A percentile compares a stretch with the other conserved stretches of the same genome.
Conservation (phyloP, 306 rosid genomes). For the Acmispon strigosus region DNA sequence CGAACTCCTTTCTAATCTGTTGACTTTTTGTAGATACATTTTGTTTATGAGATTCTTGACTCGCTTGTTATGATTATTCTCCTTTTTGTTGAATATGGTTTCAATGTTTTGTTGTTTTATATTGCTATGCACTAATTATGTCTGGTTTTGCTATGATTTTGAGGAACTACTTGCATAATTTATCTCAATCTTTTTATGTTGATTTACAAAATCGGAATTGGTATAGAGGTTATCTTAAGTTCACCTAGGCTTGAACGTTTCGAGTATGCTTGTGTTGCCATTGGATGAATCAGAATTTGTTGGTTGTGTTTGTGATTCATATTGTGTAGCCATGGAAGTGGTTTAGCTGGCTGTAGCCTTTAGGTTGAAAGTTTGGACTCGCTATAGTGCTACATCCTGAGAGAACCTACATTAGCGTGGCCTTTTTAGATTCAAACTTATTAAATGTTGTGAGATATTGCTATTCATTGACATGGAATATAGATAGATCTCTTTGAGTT, state of each 20-base stretch:
- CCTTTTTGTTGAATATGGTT: constrained; percentile 27
- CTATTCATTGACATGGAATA: neutral
- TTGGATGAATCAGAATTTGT: neutral
- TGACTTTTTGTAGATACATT: constrained; percentile 5
- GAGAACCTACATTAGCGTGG: neutral
- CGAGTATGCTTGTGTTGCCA: neutral
- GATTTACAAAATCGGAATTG: neutral
- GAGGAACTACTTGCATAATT: neutral
- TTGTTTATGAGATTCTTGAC: constrained; percentile 16
- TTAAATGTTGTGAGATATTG: neutral
- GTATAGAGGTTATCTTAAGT: neutral
- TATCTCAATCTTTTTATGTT: neutral
- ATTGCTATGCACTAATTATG: neutral
- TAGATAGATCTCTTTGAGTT: neutral
- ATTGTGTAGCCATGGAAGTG: neutral
- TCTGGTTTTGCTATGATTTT: neutral
- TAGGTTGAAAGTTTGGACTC: neutral
- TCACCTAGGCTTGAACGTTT: neutral
- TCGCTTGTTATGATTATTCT: constrained; percentile 1
- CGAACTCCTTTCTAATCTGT: neutral
- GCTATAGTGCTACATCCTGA: neutral
- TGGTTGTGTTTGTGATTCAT: neutral
- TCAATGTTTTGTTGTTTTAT: neutral
- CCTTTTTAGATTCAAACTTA: neutral
- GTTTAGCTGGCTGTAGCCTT: neutral